Evolutionary conservation across 495 filamentous ascomycete species (phyloP), one percentile per base, ranked within the genome.

Genomic region (Penicillium simplicissimum): DNA sequence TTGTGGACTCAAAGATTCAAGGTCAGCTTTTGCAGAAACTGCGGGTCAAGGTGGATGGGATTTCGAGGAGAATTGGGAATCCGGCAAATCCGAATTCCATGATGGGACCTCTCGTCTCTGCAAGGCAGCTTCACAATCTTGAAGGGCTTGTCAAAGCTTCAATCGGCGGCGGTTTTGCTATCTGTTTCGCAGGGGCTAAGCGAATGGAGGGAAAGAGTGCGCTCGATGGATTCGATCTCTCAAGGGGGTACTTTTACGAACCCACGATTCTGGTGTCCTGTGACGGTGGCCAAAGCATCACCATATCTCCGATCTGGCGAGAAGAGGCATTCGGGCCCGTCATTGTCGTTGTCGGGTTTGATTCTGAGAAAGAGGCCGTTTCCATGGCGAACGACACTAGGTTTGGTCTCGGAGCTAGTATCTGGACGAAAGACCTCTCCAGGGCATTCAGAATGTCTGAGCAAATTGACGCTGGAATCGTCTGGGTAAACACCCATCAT

Each of bases 161-260:
- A 52, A 38, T 71, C 60, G 17, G 43, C 7, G 59, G 71, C 54
- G 63, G 74, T 33, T 60, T 63, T 45, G 67, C 72, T 43, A 37
- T 74, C 8, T 6, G 42, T 17, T n/a, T 78, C 54, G 60, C 59
- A 67, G 68, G 75, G 10, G 72, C 80, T 57, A 63, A 77, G 59
- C 53, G 68, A n/a, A 67, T 76, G 65, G 59, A 59, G 61, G 73
- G 67, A 49, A 57, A 60, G 19, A 62, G 70, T 45, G 8, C 56
- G 0, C 52, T 71, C 4, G 69, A 69, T 54, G 63, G 36, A 36
- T 63, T 58, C 31, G 36, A 69, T 10, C 51, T 71, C 28, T 74
- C 72, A 4, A 79, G 75, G 43, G 85, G 85, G 1, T 86, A 84
- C 57, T 88, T 82, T 61, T 86, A 82, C 59, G 71, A 81, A 37